phyloP scores from a whole-genome alignment of 257 asterid species.

The Penstemon barbatus region DNA sequence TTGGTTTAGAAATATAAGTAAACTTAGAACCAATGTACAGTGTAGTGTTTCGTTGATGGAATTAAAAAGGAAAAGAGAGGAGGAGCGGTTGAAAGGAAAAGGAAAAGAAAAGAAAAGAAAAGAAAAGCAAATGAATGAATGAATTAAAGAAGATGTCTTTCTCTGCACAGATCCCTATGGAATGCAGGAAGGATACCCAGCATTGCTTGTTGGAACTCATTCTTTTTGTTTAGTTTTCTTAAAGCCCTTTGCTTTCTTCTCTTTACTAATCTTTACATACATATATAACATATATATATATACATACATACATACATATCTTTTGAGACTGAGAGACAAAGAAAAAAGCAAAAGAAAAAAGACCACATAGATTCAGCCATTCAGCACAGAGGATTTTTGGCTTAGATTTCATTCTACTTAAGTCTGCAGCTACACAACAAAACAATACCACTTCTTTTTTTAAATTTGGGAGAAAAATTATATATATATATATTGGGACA shows the following conservation, averaged over 20 bases:
- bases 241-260: conserved; percentile 58
- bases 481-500: conserved; percentile 19
- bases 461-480: conserved; percentile 16
- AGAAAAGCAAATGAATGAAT: conserved; percentile 42
- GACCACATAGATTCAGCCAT: conserved; percentile 38
- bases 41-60: background rate
- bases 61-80: conserved; percentile 29
- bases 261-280: conserved; percentile 40
- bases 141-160: conserved; percentile 71
- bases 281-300: no score
- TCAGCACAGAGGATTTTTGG: conserved; percentile 42
- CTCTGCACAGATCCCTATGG: conserved; percentile 95
- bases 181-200: conserved; percentile 79
- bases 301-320: no score
- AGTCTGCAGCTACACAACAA: conserved; percentile 71
- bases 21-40: background rate
- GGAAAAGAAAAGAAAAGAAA: conserved; percentile 16
- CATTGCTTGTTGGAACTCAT: conserved; percentile 87
- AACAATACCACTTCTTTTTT: conserved; percentile 19
- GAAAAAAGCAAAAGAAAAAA: conserved; percentile 33
- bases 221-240: conserved; percentile 80
- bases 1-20: no score
- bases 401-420: conserved; percentile 40
- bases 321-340: conserved; percentile 41
- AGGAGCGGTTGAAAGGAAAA: conserved; percentile 22